Evolutionary conservation across 371 early-diverging fungal genomes (phyloP), one percentile per base, ranked within the genome.

Genomic region (Apophysomyces trapeziformis): DNA sequence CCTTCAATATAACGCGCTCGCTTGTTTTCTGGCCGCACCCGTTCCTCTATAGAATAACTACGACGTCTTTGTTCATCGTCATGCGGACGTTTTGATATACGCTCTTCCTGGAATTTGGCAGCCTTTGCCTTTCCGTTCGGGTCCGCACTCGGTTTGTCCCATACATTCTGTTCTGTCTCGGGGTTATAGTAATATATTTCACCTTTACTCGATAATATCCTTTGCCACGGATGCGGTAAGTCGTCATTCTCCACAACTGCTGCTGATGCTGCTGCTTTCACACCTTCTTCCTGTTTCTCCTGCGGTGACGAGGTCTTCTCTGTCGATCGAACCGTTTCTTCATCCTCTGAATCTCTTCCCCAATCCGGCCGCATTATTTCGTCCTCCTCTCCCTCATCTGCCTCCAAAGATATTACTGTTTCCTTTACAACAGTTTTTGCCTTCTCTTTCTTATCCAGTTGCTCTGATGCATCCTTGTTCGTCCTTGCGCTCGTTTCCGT

Each of bases 371-470:
- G 54, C 54, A 50, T 50, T 5, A 50, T 21, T 7, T 21, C 67
- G 13, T 62, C 35, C 58, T 67, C 67, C 46, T 67, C 67, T 39
- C 62, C 67, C 44, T 67, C 67, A 47, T 67, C 67, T 12, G 67
- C 67, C 21, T 67, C 67, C 8, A 67, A 45, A 16, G 67, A 54
- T 5, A 67, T 67, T 4, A 67, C 67, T 44, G 60, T 67, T 16
- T 67, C 67, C n/a, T 60, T 60, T 12, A 60, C 32, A 4, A 60
- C 18, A 45, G 46, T 6, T 14, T 45, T 45, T 13, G 16, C 8
- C 16, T 13, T 45, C 13, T 45, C 46, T 45, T 45, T 13, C 16
- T 45, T 45, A 6, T 45, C 46, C 16, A 45, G 6, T 13, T 45
- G 18, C 32, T 21, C 54, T 21, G 54, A 9, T 21, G n/a, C 54